phyloP scores from a whole-genome alignment of 2,329 filamentous ascomycete species.

The Teratosphaeria epicoccoides region DNA sequence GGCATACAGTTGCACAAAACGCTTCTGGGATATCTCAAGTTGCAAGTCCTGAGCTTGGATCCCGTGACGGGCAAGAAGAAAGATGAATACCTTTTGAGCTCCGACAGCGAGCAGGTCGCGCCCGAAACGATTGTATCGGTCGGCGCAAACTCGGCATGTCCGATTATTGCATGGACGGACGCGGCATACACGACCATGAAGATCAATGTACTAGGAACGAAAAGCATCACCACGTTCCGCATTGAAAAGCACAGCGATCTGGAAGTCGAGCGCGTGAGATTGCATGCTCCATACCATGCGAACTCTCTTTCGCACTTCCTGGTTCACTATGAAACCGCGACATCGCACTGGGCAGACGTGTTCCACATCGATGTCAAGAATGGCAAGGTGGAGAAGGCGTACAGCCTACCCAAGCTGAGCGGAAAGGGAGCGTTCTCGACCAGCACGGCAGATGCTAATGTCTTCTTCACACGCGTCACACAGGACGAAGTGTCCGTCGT shows the following conservation, averaged over 20 bases:
- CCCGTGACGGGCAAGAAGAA: constrained; percentile 59
- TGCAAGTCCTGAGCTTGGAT: constrained; percentile 67
- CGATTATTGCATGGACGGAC: constrained; percentile 67
- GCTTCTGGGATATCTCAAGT: constrained; percentile 56
- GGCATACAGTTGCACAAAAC: constrained; percentile 63
- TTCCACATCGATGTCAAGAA: constrained; percentile 70
- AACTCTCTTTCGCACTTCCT: constrained; percentile 73
- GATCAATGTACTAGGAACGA: constrained; percentile 55
- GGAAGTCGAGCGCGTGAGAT: constrained; percentile 41
- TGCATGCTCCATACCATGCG: constrained; percentile 64
- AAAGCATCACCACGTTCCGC: constrained; percentile 33
- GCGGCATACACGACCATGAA: constrained; percentile 51
- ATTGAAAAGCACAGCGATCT: constrained; percentile 29
- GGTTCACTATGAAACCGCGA: constrained; percentile 63
- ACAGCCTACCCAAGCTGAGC: constrained; percentile 61
- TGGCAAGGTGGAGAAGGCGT: constrained; percentile 61
- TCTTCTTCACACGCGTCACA: constrained; percentile 80
- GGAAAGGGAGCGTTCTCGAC: constrained; percentile 68
- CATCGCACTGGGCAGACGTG: constrained; percentile 70
- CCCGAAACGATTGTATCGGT: constrained; percentile 60
- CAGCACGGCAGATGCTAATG: constrained; percentile 65
- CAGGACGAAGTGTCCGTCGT: constrained; percentile 62
- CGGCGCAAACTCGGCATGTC: constrained; percentile 63
- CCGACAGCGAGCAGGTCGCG: constrained; percentile 61
- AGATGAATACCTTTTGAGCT: constrained; percentile 60